These are phyloP conservation scores for Lathyrus oleraceus DNA, from an alignment of 306 rosid species.

Conservation along the genomic window DNA sequence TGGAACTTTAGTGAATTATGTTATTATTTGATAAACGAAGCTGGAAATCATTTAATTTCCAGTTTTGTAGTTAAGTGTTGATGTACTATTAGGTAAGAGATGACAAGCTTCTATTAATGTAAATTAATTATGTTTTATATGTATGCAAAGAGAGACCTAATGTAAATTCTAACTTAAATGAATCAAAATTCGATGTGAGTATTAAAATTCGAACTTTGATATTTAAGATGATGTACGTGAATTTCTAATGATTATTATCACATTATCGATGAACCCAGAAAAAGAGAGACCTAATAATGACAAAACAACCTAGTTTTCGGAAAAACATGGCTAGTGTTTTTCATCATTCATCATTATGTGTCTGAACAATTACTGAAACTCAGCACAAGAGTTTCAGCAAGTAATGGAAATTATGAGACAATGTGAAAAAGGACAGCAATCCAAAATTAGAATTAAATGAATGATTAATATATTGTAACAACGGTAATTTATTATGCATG, in stretches of 20 bases:
- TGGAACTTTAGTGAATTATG: background rate
- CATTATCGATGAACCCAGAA: too few relatives aligned
- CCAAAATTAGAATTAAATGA: too few relatives aligned
- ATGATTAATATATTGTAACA: too few relatives aligned
- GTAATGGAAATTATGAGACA: background rate
- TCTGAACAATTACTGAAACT: constrained; percentile 6
- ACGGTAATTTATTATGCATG: too few relatives aligned
- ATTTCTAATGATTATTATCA: too few relatives aligned
- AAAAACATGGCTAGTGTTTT: constrained; percentile 3
- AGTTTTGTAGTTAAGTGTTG: background rate
- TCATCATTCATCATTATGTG: constrained; percentile 7
- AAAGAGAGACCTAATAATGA: constrained; percentile 2
- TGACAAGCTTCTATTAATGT: background rate
- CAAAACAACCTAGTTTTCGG: background rate
- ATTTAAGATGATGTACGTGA: too few relatives aligned
- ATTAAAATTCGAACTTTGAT: too few relatives aligned
- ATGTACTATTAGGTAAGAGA: background rate
- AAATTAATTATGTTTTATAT: constrained; percentile 16
- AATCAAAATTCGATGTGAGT: too few relatives aligned
- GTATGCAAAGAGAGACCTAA: background rate
- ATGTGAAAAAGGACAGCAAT: background rate
- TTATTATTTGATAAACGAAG: too few relatives aligned
- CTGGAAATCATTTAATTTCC: too few relatives aligned
- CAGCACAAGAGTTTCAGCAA: background rate
- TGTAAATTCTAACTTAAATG: background rate